These are phyloP conservation scores for Rhodamnia argentea DNA, from an alignment of 345 rosid species.

Conservation along the genomic window DNA sequence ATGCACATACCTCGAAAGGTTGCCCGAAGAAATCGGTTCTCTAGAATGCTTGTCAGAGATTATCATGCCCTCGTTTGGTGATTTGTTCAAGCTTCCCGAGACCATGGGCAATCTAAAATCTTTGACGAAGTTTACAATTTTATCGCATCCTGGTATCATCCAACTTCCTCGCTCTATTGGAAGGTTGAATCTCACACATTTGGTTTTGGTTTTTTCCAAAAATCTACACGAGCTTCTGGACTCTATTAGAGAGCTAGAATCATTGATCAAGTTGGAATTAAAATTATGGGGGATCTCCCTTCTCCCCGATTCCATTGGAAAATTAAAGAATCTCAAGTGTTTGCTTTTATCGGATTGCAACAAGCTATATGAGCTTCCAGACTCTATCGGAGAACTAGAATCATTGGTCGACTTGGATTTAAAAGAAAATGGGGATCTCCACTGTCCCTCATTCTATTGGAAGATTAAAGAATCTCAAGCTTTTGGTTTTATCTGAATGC, in stretches of 20 bases:
- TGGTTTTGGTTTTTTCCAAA: accelerated
- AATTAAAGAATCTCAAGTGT: too few species aligned
- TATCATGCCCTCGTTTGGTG: background rate
- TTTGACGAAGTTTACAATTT: background rate
- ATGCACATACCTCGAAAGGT: background rate
- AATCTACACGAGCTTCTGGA: accelerated
- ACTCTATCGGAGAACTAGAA: background rate
- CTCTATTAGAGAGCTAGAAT: background rate
- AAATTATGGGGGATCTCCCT: accelerated
- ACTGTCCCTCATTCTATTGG: background rate
- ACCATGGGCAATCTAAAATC: background rate
- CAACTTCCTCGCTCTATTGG: background rate
- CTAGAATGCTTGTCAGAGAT: background rate
- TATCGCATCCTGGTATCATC: accelerated
- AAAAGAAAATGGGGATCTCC: too few species aligned
- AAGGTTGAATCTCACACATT: background rate
- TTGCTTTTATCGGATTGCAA: accelerated
- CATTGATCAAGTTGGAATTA: background rate
- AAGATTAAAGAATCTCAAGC: background rate
- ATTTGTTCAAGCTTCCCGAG: background rate
- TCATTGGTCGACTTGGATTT: background rate
- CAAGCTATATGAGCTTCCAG: accelerated
- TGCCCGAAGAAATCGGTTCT: background rate
- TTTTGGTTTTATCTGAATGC: accelerated
- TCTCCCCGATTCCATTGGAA: background rate